Evolutionary conservation across 805 yeast genomes (phyloP).

Genomic region (Spathaspora boniae): DNA sequence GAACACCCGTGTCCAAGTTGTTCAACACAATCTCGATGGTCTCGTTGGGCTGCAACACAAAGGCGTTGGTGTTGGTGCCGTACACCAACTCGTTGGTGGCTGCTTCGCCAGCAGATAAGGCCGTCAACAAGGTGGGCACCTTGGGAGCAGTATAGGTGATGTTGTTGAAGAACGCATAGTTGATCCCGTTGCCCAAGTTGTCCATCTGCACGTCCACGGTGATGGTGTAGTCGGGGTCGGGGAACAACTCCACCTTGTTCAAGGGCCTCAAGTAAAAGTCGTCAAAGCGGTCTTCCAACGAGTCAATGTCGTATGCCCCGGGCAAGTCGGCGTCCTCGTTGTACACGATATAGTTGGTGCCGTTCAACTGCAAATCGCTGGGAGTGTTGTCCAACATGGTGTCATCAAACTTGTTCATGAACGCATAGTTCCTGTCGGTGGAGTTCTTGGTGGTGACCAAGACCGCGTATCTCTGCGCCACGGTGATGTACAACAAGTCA

Average conservation of each 20-base stretch:
- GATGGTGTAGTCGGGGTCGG: slow-evolving; percentile 61
- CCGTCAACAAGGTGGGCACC: slow-evolving; percentile 67
- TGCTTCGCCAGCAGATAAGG: slow-evolving; percentile 55
- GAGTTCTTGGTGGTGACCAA: slow-evolving; percentile 52
- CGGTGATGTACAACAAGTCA: slow-evolving; percentile 58
- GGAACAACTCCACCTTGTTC: slow-evolving; percentile 34
- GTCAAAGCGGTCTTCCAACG: slow-evolving; percentile 49
- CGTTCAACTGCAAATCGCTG: slow-evolving; percentile 46
- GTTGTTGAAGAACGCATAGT: slow-evolving; percentile 73
- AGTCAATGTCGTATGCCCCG: slow-evolving; percentile 21
- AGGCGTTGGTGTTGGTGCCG: slow-evolving; percentile 66
- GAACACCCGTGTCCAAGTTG: slow-evolving; percentile 76
- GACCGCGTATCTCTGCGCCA: slow-evolving; percentile 79
- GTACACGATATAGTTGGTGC: slow-evolving; percentile 56
- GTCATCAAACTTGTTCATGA: slow-evolving; percentile 59
- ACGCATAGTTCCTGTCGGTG: slow-evolving; percentile 48
- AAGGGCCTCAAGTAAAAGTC: slow-evolving; percentile 74
- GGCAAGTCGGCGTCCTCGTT: slow-evolving; percentile 23
- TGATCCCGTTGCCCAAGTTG: slow-evolving; percentile 70
- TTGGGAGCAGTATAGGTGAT: slow-evolving; percentile 62
- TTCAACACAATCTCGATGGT: slow-evolving; percentile 74
- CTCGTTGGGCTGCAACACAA: slow-evolving; percentile 56
- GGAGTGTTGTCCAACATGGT: slow-evolving; percentile 70
- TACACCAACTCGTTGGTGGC: slow-evolving; percentile 60
- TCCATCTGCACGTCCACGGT: slow-evolving; percentile 61